A percentile compares a stretch with the other conserved stretches of the same genome.
Evolutionary conservation across 1,139 yeast genomes (phyloP).

Genomic region (Petasospora rhodanensis): DNA sequence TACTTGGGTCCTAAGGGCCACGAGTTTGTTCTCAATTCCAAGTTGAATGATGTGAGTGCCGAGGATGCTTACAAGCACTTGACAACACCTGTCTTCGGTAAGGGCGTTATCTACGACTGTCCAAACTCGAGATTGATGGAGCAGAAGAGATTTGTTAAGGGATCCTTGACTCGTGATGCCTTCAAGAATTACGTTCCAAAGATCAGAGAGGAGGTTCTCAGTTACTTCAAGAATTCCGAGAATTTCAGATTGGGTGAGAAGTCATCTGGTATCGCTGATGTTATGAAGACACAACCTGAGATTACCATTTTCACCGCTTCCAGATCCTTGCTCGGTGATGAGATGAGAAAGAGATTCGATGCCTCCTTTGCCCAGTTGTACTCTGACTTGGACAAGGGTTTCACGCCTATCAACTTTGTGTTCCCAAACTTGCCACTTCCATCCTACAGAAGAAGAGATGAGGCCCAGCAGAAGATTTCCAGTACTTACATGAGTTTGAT

Average conservation of each 20-base stretch:
- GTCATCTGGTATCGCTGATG: constrained; percentile 54
- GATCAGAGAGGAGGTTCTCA: constrained; percentile 70
- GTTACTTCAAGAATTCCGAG: constrained; percentile 53
- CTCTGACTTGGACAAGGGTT: constrained; percentile 92
- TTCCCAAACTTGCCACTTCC: constrained; percentile 93
- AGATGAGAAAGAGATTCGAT: constrained; percentile 79
- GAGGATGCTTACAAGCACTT: constrained; percentile 94
- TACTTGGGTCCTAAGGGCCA: constrained; percentile 97
- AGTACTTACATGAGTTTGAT: constrained; percentile 77
- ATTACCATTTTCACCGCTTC: constrained; percentile 96
- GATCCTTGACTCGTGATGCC: constrained; percentile 80
- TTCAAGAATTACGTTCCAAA: constrained; percentile 84
- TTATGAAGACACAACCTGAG: constrained; percentile 87
- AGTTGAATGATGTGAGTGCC: constrained; percentile 85
- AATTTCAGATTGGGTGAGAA: constrained; percentile 35
- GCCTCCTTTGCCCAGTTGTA: constrained; percentile 80
- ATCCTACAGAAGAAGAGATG: constrained; percentile 76
- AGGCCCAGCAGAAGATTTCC: constrained; percentile 80
- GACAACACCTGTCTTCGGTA: constrained; percentile 96
- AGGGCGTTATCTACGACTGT: constrained; percentile 96
- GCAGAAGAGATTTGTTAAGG: constrained; percentile 94
- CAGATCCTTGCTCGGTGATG: constrained; percentile 85
- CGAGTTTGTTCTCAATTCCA: constrained; percentile 91
- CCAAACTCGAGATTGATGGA: constrained; percentile 94
- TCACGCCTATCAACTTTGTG: constrained; percentile 92